These are phyloP conservation scores for Stemphylium beticola DNA, from an alignment of 2,329 filamentous ascomycete genomes.

Conservation along the genomic window DNA sequence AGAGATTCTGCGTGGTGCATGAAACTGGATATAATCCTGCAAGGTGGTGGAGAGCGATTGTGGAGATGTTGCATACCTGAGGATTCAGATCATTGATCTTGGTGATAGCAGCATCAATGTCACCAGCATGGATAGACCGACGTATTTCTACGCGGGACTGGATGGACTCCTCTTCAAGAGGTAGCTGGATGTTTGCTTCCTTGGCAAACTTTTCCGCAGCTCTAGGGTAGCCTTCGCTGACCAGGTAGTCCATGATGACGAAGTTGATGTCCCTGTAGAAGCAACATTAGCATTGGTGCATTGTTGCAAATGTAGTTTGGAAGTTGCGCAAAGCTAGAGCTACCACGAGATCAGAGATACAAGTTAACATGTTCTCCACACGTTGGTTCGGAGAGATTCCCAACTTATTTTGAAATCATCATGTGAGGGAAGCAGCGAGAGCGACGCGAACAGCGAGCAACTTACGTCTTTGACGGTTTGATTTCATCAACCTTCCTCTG, in stretches of 20 bases:
- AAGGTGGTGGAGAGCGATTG: conserved; percentile 44
- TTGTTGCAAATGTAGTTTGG: neutral
- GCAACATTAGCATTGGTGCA: conserved; percentile 30
- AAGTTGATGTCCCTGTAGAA: conserved; percentile 85
- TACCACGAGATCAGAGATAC: conserved; percentile 67
- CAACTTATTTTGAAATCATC: conserved; percentile 88
- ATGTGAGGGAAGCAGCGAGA: conserved; percentile 59
- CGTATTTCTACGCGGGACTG: conserved; percentile 81
- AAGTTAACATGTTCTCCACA: conserved; percentile 93
- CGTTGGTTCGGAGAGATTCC: conserved; percentile 99
- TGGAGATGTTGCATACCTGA: conserved; percentile 68
- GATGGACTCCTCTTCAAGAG: conserved; percentile 75
- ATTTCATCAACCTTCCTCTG: conserved; percentile 82
- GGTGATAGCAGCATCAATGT: conserved; percentile 85
- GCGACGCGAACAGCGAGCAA: conserved; percentile 13
- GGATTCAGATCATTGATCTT: conserved; percentile 88
- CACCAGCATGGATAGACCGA: conserved; percentile 81
- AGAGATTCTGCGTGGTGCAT: conserved; percentile 99
- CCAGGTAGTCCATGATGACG: conserved; percentile 94
- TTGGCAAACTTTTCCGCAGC: conserved; percentile 92
- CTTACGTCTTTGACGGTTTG: conserved; percentile 89
- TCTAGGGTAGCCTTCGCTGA: conserved; percentile 91
- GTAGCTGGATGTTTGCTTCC: conserved; percentile 84
- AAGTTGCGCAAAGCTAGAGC: conserved; percentile 19
- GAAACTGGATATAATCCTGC: conserved; percentile 96